These are phyloP conservation scores for Wickerhamomyces ciferrii DNA, from an alignment of 805 yeast species.

Conservation along the genomic window DNA sequence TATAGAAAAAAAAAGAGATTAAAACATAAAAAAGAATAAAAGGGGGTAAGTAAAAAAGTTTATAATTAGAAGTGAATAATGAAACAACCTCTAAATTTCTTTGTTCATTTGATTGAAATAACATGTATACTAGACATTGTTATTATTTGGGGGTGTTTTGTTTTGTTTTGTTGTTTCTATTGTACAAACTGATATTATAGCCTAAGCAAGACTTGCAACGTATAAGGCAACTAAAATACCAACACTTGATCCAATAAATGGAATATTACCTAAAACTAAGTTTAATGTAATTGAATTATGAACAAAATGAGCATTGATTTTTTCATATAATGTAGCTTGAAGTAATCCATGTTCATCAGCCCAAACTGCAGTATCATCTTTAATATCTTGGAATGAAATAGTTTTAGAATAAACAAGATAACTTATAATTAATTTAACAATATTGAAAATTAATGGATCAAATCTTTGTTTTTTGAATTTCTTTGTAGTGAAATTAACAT, in stretches of 20 bases:
- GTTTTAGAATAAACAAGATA: conserved; percentile 26
- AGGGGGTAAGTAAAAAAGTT: too few species aligned
- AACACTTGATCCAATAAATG: conserved; percentile 23
- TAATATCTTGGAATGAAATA: conserved; percentile 22
- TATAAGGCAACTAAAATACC: conserved; percentile 31
- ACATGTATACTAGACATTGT: too few species aligned
- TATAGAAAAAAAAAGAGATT: too few species aligned
- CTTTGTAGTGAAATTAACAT: conserved; percentile 20
- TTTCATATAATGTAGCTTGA: conserved; percentile 9
- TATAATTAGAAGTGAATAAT: too few species aligned
- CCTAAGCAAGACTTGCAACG: conserved; percentile 20
- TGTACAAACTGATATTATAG: neutral
- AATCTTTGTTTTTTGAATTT: conserved; percentile 19
- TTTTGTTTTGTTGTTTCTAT: too few species aligned
- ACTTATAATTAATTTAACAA: conserved; percentile 39
- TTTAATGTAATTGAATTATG: conserved; percentile 21
- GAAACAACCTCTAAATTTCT: too few species aligned
- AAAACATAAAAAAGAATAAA: too few species aligned
- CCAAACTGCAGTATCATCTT: conserved; percentile 22
- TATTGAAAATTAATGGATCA: conserved; percentile 52
- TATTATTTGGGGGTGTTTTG: too few species aligned
- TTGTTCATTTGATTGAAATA: too few species aligned
- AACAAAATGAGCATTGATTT: conserved; percentile 15
- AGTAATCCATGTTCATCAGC: conserved; percentile 21
- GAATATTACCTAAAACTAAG: conserved; percentile 27